Conservation (phyloP, 208 protist species). For the Trichomonas tenax region DNA sequence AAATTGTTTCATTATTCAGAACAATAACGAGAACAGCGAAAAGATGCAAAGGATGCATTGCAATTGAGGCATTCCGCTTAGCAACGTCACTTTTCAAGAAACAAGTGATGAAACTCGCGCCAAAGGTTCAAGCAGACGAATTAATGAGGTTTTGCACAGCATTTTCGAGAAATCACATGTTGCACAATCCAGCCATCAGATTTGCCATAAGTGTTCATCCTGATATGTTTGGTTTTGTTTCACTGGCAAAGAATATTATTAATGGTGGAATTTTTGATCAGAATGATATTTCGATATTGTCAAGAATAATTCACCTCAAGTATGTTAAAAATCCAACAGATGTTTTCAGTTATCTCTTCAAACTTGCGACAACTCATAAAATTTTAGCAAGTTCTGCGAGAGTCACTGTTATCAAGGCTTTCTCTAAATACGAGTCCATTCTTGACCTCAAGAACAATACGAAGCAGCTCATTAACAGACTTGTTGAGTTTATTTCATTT, state of each 20-base stretch:
- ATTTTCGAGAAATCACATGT: background rate
- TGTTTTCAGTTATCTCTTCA: background rate
- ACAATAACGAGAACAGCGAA: background rate
- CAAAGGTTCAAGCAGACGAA: background rate
- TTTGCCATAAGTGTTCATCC: background rate
- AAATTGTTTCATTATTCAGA: background rate
- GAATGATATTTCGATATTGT: background rate
- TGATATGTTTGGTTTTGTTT: background rate
- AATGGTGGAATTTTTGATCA: background rate
- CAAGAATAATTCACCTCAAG: background rate
- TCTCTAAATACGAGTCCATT: background rate
- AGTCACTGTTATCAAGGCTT: background rate
- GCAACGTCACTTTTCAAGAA: background rate
- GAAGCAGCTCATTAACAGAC: background rate
- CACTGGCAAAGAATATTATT: background rate
- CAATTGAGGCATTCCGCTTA: background rate
- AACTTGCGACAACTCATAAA: background rate
- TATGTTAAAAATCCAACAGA: background rate
- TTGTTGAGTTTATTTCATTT: background rate
- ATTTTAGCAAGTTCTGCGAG: background rate
- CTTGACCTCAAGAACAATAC: background rate
- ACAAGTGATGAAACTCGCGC: background rate
- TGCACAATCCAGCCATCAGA: background rate
- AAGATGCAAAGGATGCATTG: background rate
- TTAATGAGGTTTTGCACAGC: background rate